Evolutionary conservation across 73 alveolate genomes (phyloP), one percentile per base, ranked within the genome.

Genomic region (Blepharisma japonicum): DNA sequence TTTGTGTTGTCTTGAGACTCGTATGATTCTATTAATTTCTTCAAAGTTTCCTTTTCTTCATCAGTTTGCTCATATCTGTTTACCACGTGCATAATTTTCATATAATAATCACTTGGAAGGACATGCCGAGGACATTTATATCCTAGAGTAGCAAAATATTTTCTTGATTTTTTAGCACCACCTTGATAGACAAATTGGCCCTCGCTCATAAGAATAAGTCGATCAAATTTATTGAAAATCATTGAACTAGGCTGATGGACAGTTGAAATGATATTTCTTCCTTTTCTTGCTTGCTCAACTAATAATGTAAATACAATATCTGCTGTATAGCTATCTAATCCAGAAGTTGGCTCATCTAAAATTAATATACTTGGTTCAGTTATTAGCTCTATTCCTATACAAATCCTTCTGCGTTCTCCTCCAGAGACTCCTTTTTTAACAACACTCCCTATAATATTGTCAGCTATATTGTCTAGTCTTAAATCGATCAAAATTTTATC

Each of bases 191-290:
- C 71, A 48, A 91, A 85, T 70, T 86, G 87, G 53, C 97, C 97
- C 48, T 91, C 87, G 45, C 88, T 87, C 68, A 91, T 78, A 18
- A 91, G 81, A 66, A 91, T 89, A n/a, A 91, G 61, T 76, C 89
- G 68, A 85, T 91, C 98, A 74, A 91, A 91, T 68, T 77, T 71
- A 53, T 87, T 83, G n/a, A 89, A 82, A 9, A 91, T 87, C 55
- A 89, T 95, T 6, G 96, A 90, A 87, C 88, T 83, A 11, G 98
- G 98, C 83, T 92, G 89, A 92, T 92, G 98, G 68, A 92, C 89
- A 20, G 98, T 92, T 61, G 86, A 49, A 68, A 92, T 84, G 38
- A 91, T 89, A 7, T 96, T 92, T 68, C 92, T 89, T 51, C 93
- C 94, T 27, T 42, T 67, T 53, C 14, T 54, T 70, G 94, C 87